phyloP scores from a whole-genome alignment of 2,329 filamentous ascomycete species.

The Hypocrella siamensis region DNA sequence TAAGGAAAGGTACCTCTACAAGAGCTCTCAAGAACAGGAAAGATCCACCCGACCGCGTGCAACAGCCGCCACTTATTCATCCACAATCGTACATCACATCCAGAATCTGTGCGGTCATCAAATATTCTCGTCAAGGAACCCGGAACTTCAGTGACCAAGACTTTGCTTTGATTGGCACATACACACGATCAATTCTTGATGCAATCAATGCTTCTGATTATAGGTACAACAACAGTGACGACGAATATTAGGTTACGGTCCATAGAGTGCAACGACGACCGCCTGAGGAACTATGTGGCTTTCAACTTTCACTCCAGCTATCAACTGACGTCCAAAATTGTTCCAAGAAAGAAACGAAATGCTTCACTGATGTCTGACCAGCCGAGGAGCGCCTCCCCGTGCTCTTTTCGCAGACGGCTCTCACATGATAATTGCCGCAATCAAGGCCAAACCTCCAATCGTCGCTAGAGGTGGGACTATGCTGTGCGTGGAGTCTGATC shows the following conservation, averaged over 20 bases:
- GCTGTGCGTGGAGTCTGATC: constrained; percentile 11
- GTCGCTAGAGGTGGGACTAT: constrained; percentile 8
- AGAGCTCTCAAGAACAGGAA: too few species aligned
- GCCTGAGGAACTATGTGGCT: constrained; percentile 4
- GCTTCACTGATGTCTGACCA: neutral
- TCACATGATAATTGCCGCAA: constrained; percentile 12
- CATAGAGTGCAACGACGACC: constrained; percentile 1
- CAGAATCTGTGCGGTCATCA: too few species aligned
- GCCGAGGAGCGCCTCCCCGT: too few species aligned
- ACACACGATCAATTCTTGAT: too few species aligned
- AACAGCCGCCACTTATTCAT: too few species aligned
- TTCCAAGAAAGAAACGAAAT: constrained; percentile 6
- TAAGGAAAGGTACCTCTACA: too few species aligned
- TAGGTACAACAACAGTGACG: constrained; percentile 2
- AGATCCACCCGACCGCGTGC: too few species aligned
- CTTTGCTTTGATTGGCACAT: too few species aligned
- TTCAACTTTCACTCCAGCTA: constrained; percentile 6
- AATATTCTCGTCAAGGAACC: too few species aligned
- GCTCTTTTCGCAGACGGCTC: too few species aligned
- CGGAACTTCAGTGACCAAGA: too few species aligned
- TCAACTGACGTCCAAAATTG: constrained; percentile 9
- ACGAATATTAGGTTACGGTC: constrained; percentile 3
- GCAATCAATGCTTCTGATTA: neutral
- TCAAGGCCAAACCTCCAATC: constrained; percentile 11
- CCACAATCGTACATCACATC: too few species aligned